phyloP scores from a whole-genome alignment of 345 rosid species.

The Laguncularia racemosa region DNA sequence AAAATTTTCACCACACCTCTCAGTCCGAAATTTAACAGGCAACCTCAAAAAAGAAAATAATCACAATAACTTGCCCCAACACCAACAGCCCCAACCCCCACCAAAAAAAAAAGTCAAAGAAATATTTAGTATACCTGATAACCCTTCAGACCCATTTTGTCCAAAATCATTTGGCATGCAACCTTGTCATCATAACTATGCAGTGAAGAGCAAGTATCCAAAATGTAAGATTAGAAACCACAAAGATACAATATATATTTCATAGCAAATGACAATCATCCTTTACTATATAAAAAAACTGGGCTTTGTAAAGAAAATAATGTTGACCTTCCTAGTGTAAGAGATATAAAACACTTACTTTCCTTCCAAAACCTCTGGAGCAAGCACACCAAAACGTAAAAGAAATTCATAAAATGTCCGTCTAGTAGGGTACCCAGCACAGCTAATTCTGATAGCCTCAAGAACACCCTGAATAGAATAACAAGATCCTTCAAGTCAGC shows the following conservation, averaged over 20 bases:
- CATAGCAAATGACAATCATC: too few species aligned
- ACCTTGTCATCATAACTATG: conserved; percentile 85
- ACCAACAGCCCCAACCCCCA: too few species aligned
- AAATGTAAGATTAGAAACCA: conserved; percentile 4
- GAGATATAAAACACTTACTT: conserved; percentile 38
- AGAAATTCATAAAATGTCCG: conserved; percentile 94
- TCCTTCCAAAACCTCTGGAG: conserved; percentile 93
- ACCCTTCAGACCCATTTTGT: conserved; percentile 85
- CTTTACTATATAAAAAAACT: too few species aligned
- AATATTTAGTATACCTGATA: conserved; percentile 63
- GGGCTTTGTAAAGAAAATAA: too few species aligned
- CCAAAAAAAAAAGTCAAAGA: neutral
- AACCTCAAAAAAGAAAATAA: too few species aligned
- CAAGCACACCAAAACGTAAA: conserved; percentile 94
- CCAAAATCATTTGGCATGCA: conserved; percentile 88
- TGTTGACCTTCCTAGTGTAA: neutral
- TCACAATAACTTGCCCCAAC: too few species aligned
- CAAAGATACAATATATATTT: neutral
- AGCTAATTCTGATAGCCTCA: conserved; percentile 98
- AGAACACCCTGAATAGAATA: conserved; percentile 70
- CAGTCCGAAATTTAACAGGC: too few species aligned
- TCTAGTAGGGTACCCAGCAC: conserved; percentile 99
- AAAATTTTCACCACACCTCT: too few species aligned
- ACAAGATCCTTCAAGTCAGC: neutral
- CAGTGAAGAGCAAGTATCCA: conserved; percentile 7